A percentile compares a stretch with the other conserved stretches of the same genome.
Evolutionary conservation across 148 eudicot genomes (phyloP).

Genomic region (Cornus controversa): DNA sequence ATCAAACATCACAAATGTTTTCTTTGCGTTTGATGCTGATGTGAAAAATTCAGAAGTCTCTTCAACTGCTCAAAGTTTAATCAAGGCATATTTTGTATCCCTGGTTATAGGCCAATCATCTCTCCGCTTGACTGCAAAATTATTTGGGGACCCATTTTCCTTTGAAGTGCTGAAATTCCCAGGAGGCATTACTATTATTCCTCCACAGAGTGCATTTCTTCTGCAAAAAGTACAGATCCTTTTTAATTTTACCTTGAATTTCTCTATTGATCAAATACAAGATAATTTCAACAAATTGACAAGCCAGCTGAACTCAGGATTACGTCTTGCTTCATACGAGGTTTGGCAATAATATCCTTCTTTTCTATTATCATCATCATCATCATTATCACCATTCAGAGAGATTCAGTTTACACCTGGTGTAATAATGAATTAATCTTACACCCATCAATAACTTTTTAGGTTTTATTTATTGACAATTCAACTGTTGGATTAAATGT

Average conservation of each 20-base stretch:
- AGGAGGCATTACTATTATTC: constrained; percentile 78
- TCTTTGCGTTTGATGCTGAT: constrained; percentile 73
- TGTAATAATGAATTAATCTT: too few relatives aligned
- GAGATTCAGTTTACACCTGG: too few relatives aligned
- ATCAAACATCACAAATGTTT: constrained; percentile 59
- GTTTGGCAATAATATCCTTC: constrained; percentile 28
- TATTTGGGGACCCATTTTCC: constrained; percentile 67
- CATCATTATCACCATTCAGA: neutral
- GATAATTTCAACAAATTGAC: constrained; percentile 61
- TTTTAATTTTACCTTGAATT: constrained; percentile 88
- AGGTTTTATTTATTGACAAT: too few relatives aligned
- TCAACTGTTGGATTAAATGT: too few relatives aligned
- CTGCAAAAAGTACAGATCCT: constrained; percentile 72
- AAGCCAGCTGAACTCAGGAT: constrained; percentile 67
- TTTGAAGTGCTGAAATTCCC: constrained; percentile 88
- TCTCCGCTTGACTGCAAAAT: constrained; percentile 48
- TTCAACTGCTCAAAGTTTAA: constrained; percentile 60
- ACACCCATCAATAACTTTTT: too few relatives aligned
- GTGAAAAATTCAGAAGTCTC: constrained; percentile 41
- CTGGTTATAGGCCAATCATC: constrained; percentile 46
- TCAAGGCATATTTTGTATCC: constrained; percentile 49
- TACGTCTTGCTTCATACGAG: constrained; percentile 75
- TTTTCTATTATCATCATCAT: constrained; percentile 12
- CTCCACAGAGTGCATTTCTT: constrained; percentile 67
- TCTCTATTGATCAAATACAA: constrained; percentile 65